These are phyloP conservation scores for Sphenostylis stenocarpa DNA, from an alignment of 306 rosid species.

Conservation along the genomic window DNA sequence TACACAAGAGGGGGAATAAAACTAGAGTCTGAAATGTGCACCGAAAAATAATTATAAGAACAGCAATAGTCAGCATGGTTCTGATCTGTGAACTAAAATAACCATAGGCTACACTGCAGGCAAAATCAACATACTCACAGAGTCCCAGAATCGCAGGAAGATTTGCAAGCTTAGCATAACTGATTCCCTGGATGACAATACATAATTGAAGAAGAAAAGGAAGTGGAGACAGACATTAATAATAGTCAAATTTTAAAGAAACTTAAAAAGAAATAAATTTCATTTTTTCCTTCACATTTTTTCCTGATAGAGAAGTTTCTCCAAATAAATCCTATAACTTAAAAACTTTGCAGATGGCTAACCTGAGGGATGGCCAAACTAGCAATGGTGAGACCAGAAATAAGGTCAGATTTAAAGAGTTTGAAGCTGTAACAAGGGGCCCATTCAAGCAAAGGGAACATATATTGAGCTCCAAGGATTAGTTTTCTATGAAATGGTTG, in stretches of 20 bases:
- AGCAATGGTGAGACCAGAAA: constrained; percentile 89
- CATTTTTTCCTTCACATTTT: no score
- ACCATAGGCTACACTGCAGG: neutral
- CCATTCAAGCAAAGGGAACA: constrained; percentile 81
- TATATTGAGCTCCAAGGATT: constrained; percentile 64
- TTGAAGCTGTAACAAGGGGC: constrained; percentile 57
- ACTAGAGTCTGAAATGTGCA: constrained; percentile 63
- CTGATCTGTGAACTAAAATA: neutral
- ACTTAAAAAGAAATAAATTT: no score
- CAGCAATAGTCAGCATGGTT: neutral
- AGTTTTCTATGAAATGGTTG: constrained; percentile 47
- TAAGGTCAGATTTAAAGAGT: constrained; percentile 73
- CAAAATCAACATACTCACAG: constrained; percentile 53
- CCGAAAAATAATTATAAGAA: neutral
- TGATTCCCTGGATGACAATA: constrained; percentile 59
- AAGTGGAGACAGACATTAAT: neutral
- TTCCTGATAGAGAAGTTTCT: no score
- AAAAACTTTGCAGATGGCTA: neutral
- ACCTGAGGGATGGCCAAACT: constrained; percentile 96
- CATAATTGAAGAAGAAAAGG: neutral
- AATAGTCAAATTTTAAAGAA: no score
- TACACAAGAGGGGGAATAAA: constrained; percentile 88
- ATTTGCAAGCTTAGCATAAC: constrained; percentile 83
- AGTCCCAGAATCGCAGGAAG: constrained; percentile 81
- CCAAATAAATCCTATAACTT: neutral